These are phyloP conservation scores for Scutellaria galericulata DNA, from an alignment of 257 asterid species.

Conservation along the genomic window DNA sequence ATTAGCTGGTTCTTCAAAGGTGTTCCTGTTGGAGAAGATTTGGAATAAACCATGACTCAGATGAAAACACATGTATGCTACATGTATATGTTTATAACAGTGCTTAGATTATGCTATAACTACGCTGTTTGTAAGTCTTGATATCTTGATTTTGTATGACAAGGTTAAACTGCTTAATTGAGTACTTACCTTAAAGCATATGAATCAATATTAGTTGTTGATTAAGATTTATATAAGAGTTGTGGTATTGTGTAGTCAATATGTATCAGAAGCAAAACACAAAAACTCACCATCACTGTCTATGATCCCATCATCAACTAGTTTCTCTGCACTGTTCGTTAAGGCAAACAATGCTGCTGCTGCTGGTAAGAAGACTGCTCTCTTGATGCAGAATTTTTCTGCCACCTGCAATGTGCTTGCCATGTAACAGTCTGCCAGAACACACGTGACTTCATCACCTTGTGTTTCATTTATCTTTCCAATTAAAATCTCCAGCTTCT, in stretches of 20 bases:
- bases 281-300: conserved; percentile 43
- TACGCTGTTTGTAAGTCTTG: too few species aligned
- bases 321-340: conserved; percentile 27
- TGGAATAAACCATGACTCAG: neutral
- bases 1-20: conserved; percentile 41
- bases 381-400: conserved; percentile 39
- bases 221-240: too few species aligned
- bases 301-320: conserved; percentile 53
- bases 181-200: too few species aligned
- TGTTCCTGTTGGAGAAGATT: conserved; percentile 38
- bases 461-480: conserved; percentile 31
- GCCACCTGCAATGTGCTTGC: conserved; percentile 54
- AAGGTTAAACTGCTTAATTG: too few species aligned
- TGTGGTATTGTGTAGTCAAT: neutral
- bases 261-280: neutral
- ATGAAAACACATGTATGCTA: neutral
- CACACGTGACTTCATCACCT: conserved; percentile 41
- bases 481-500: conserved; percentile 48
- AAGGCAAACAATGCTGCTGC: conserved; percentile 46
- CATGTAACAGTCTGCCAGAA: conserved; percentile 52
- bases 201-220: too few species aligned
- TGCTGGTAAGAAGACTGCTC: conserved; percentile 52
- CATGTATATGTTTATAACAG: too few species aligned
- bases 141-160: too few species aligned
- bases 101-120: too few species aligned